Conservation (phyloP, 2,329 filamentous ascomycete genomes). For the Cyclaneusma minus region DNA sequence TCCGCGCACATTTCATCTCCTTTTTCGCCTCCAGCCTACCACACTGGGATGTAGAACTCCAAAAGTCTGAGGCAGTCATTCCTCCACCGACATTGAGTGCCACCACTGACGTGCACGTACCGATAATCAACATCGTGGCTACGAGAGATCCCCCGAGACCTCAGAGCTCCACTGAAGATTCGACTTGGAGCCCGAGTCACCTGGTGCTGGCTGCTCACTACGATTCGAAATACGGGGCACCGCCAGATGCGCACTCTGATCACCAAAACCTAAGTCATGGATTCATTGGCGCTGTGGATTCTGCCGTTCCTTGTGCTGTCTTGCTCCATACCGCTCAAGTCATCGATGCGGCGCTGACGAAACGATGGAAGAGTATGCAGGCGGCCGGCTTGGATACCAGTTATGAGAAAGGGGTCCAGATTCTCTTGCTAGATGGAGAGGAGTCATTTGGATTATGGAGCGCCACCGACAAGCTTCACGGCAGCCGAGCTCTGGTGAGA, state of each 20-base stretch:
- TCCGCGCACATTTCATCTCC: constrained; percentile 63
- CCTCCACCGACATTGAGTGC: too few species aligned
- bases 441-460: constrained; percentile 73
- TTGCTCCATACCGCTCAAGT: constrained; percentile 67
- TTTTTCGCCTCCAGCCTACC: constrained; percentile 64
- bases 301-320: constrained; percentile 81
- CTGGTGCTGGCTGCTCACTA: constrained; percentile 87
- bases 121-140: constrained; percentile 73
- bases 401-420: constrained; percentile 66
- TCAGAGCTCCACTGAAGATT: too few species aligned
- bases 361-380: constrained; percentile 51
- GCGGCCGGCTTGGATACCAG: constrained; percentile 35
- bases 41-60: constrained; percentile 60
- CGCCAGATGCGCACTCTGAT: constrained; percentile 50
- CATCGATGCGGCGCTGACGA: constrained; percentile 60
- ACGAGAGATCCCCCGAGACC: constrained; percentile 73
- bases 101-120: constrained; percentile 53
- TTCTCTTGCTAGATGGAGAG: constrained; percentile 77
- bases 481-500: constrained; percentile 58
- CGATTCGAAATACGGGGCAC: constrained; percentile 73
- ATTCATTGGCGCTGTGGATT: constrained; percentile 83
- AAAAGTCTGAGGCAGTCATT: constrained; percentile 71
- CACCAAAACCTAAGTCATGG: constrained; percentile 61
- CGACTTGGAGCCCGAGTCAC: constrained; percentile 60
- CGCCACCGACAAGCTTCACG: constrained; percentile 25